A percentile compares a stretch with the other conserved stretches of the same genome.
These are phyloP conservation scores for Arthroderma sp. DNA, from an alignment of 2,329 filamentous ascomycete genomes.

Conservation along the genomic window DNA sequence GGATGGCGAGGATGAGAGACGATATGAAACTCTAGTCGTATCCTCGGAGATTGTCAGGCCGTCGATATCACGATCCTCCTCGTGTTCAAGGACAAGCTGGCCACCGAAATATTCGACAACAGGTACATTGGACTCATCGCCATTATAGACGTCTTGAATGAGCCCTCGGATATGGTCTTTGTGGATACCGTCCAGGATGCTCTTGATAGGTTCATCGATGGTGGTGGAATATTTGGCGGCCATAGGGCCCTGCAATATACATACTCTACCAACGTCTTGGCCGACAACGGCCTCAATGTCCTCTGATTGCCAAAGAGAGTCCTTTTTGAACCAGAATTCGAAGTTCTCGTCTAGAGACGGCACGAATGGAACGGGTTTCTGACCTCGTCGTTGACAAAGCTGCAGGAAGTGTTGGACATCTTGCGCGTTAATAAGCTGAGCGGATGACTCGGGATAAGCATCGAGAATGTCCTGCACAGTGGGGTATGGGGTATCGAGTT, in stretches of 20 bases:
- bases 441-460: slow-evolving; percentile 73
- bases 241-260: slow-evolving; percentile 90
- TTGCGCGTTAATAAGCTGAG: slow-evolving; percentile 92
- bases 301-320: slow-evolving; percentile 98
- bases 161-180: slow-evolving; percentile 71
- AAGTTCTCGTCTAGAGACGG: slow-evolving; percentile 94
- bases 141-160: slow-evolving; percentile 66
- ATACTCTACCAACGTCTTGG: slow-evolving; percentile 91
- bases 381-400: slow-evolving; percentile 77
- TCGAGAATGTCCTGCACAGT: slow-evolving; percentile 67
- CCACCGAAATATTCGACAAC: slow-evolving; percentile 92
- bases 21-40: slow-evolving; percentile 67
- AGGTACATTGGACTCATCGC: slow-evolving; percentile 63
- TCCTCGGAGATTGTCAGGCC: slow-evolving; percentile 76
- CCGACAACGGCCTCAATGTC: slow-evolving; percentile 90
- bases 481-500: slow-evolving; percentile 70
- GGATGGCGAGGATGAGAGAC: slow-evolving; percentile 63
- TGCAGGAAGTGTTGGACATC: slow-evolving; percentile 95
- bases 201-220: slow-evolving; percentile 86
- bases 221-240: slow-evolving; percentile 80
- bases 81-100: slow-evolving; percentile 57
- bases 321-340: slow-evolving; percentile 99
- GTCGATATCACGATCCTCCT: slow-evolving; percentile 66
- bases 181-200: slow-evolving; percentile 87
- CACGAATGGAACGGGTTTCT: slow-evolving; percentile 96